Base-by-base conservation (phyloP, 2,329 filamentous ascomycete species). In the Colletotrichum navitas region DNA sequence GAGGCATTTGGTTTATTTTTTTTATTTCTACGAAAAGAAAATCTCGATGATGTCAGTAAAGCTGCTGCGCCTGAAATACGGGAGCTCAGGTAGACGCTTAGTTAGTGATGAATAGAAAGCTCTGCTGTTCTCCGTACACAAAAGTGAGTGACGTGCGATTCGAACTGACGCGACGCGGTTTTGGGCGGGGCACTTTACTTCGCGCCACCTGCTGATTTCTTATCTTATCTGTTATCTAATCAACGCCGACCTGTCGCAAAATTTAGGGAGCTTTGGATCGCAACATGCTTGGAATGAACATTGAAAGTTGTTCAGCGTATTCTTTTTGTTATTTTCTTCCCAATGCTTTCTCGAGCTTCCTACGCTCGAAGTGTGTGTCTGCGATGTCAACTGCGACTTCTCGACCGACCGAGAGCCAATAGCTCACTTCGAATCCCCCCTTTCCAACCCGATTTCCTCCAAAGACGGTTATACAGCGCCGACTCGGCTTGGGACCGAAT, bases 281-380 rank as follows among this genome's bases (percentile, higher is more conserved):
- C 36, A 29, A 54, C 54, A 67, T 49, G 54, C 36, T 47, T 39
- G 14, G 47, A 66, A 49, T 36, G 34, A 45, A 18, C 55, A 36
- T 18, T 34, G 21, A 66, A 39, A 26, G 34, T 56, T 54, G 39
- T 26, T 16, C 34, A 47, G 62, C 21, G 47, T 41, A 45, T 67
- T 72, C 26, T 62, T 65, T 52, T 36, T 54, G 49, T 66, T 62
- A 63, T 49, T 41, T 52, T 51, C 65, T 61, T 24, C 5, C 75
- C 76, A 71, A 84, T 84, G 82, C 76, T 83, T 74, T 78, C 80
- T 26, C 79, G 79, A 74, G 78, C 78, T 69, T 75, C 71, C 11
- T 74, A 77, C 63, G 75, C 78, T 72, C 77, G 80, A 77, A 79
- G 77, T 47, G 75, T 81, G 43, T 82, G 80, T 72, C 74, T 78